Evolutionary conservation across 164 flowering plant species (phyloP).

Genomic region (Vitis riparia): DNA sequence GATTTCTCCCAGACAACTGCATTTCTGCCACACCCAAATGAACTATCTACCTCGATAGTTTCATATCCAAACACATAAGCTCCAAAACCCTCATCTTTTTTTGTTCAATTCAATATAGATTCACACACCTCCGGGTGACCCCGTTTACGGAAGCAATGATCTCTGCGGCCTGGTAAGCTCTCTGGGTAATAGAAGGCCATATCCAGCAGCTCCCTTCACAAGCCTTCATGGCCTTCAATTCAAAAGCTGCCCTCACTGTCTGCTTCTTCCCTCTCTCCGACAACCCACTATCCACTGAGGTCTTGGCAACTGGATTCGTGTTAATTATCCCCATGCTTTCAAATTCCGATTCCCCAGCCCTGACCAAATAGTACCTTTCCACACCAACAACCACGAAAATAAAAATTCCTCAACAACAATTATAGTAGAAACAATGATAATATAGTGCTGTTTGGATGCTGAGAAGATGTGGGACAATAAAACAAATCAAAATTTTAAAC

Average conservation of each 20-base stretch:
- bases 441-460: background rate
- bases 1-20: background rate
- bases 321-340: constrained; percentile 81
- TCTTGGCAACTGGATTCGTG: constrained; percentile 92
- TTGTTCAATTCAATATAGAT: background rate
- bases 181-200: constrained; percentile 96
- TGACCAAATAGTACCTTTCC: constrained; percentile 77
- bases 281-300: constrained; percentile 82
- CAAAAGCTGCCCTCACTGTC: constrained; percentile 64
- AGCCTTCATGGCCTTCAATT: constrained; percentile 72
- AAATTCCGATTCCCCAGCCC: constrained; percentile 90
- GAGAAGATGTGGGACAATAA: background rate
- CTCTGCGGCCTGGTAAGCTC: constrained; percentile 96
- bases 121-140: constrained; percentile 11
- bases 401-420: background rate
- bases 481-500: no score
- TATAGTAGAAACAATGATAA: background rate
- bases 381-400: background rate
- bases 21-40: no score
- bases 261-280: constrained; percentile 81
- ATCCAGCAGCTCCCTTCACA: constrained; percentile 86
- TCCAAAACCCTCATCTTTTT: no score
- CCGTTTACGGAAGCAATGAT: constrained; percentile 77
- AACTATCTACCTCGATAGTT: no score
- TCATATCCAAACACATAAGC: no score